These are phyloP conservation scores for Pichia sp. DNA, from an alignment of 1,139 yeast species.

Conservation along the genomic window DNA sequence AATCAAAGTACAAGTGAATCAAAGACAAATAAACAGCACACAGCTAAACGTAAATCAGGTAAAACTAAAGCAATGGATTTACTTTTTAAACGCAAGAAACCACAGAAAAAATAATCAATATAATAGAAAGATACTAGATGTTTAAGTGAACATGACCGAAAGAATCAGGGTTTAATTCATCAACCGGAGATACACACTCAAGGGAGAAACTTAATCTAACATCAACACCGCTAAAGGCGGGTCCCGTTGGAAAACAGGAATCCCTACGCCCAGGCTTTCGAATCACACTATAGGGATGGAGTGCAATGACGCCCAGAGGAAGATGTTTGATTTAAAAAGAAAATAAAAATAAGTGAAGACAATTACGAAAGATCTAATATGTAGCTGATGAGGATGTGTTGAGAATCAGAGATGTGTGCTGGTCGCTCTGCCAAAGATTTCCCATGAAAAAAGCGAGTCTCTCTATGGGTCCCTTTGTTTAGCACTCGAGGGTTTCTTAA, in stretches of 20 bases:
- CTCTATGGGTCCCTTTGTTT: too few species aligned
- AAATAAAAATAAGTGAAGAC: too few species aligned
- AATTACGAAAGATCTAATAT: too few species aligned
- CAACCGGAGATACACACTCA: slow-evolving; percentile 19
- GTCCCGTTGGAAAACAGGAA: slow-evolving; percentile 6
- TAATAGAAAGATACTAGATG: background rate
- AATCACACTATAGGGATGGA: slow-evolving; percentile 8
- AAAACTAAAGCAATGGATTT: slow-evolving; percentile 8
- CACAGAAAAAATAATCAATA: background rate
- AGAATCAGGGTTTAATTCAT: slow-evolving; percentile 16
- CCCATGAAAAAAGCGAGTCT: too few species aligned
- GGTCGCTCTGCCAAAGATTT: too few species aligned
- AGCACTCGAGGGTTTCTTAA: too few species aligned
- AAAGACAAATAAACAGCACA: background rate
- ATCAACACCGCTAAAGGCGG: slow-evolving; percentile 4
- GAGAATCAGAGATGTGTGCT: too few species aligned
- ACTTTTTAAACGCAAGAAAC: slow-evolving; percentile 5
- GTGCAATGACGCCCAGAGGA: slow-evolving; percentile 12
- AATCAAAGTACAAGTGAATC: background rate
- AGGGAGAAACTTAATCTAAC: slow-evolving; percentile 8
- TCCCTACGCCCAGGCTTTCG: slow-evolving; percentile 9
- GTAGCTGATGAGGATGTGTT: too few species aligned
- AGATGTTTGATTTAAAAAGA: slow-evolving; percentile 6
- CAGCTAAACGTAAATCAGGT: background rate
- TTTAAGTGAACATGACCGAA: slow-evolving; percentile 17